Evolutionary conservation across 495 filamentous ascomycete genomes (phyloP).

Genomic region (Hyaloscypha finlandica): DNA sequence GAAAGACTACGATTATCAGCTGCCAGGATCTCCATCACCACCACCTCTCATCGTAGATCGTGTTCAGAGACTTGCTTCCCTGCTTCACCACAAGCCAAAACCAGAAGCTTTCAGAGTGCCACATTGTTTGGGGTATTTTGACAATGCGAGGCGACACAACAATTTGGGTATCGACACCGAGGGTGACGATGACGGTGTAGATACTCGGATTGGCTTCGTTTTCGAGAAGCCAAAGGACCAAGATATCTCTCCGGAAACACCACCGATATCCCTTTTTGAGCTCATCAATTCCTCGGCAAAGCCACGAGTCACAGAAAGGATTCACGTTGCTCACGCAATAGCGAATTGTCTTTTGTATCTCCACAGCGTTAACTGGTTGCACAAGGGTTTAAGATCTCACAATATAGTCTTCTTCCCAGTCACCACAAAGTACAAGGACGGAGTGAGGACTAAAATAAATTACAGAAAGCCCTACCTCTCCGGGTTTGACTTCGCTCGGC

Average conservation of each 20-base stretch:
- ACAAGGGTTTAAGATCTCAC: constrained; percentile 56
- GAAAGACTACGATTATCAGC: constrained; percentile 46
- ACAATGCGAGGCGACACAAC: constrained; percentile 31
- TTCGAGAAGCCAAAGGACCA: constrained; percentile 27
- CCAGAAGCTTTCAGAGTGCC: constrained; percentile 45
- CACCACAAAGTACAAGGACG: neutral
- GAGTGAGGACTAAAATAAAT: constrained; percentile 24
- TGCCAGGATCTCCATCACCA: constrained; percentile 34
- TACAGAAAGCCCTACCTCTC: constrained; percentile 45
- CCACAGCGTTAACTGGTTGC: constrained; percentile 58
- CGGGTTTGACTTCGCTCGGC: constrained; percentile 58
- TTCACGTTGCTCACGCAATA: constrained; percentile 21
- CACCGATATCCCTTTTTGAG: constrained; percentile 22
- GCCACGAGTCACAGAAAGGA: constrained; percentile 23
- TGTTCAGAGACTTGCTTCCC: constrained; percentile 41
- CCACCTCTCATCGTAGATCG: constrained; percentile 38
- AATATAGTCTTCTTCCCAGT: constrained; percentile 52
- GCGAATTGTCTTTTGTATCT: constrained; percentile 35
- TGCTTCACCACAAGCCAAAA: constrained; percentile 44
- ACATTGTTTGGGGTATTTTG: constrained; percentile 46
- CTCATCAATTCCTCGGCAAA: constrained; percentile 9
- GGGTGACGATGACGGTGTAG: neutral
- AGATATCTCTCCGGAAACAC: constrained; percentile 7
- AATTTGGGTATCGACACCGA: constrained; percentile 11
- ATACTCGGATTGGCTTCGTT: constrained; percentile 27